phyloP scores from a whole-genome alignment of 768 basidiomycete species.

The Chalciporus piperatus region DNA sequence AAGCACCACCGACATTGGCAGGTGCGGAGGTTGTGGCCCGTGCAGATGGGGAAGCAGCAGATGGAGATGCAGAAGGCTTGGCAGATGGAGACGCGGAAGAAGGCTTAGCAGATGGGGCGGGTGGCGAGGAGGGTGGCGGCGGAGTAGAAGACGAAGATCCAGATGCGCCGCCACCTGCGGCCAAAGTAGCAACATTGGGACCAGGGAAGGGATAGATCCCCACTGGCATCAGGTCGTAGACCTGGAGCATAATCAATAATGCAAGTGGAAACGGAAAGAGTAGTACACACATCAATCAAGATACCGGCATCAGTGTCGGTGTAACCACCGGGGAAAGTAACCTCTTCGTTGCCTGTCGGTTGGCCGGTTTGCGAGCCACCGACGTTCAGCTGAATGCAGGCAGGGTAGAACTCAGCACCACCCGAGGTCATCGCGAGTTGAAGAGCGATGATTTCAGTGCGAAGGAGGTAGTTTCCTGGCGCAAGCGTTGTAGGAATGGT shows the following conservation, averaged over 20 bases:
- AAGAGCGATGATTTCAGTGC: slow-evolving; percentile 76
- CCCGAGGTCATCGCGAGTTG: slow-evolving; percentile 52
- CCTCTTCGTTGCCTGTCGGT: slow-evolving; percentile 35
- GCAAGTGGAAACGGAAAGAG: not conserved
- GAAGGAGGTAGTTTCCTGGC: slow-evolving; percentile 69
- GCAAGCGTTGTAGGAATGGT: slow-evolving; percentile 50
- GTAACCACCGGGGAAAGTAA: slow-evolving; percentile 70
- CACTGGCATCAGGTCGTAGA: slow-evolving; percentile 27
- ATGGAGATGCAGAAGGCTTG: not conserved
- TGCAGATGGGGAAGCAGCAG: not conserved
- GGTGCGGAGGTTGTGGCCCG: slow-evolving; percentile 2
- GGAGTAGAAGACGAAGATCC: slow-evolving; percentile 3
- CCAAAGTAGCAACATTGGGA: slow-evolving; percentile 43
- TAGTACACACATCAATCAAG: slow-evolving; percentile 40
- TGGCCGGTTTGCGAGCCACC: slow-evolving; percentile 28
- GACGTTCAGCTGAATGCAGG: slow-evolving; percentile 26
- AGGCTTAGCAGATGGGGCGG: not conserved
- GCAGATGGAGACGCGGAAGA: not conserved
- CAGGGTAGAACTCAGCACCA: slow-evolving; percentile 46
- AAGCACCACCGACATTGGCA: not conserved
- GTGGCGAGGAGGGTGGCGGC: not conserved
- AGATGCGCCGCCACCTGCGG: slow-evolving; percentile 14
- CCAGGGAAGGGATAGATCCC: slow-evolving; percentile 50
- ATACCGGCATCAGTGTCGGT: slow-evolving; percentile 66
- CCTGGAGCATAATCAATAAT: slow-evolving; percentile 7